A percentile compares a stretch with the other conserved stretches of the same genome.
Conservation (phyloP, 805 yeast species). For the Candida cerambycidarum region DNA sequence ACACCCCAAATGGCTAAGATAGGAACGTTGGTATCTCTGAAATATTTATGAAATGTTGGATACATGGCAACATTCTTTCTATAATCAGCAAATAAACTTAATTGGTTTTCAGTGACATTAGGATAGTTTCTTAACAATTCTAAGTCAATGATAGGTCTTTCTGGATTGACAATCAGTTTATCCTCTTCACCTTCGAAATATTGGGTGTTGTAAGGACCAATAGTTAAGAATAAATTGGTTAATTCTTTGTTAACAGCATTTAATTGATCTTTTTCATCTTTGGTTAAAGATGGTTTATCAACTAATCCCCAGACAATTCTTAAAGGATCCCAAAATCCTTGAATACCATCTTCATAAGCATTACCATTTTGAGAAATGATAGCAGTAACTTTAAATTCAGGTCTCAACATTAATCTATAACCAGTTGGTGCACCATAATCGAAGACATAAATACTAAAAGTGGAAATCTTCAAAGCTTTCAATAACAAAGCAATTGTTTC, state of each 20-base stretch:
- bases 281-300: conserved; percentile 11
- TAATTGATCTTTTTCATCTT: conserved; percentile 14
- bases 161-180: conserved; percentile 28
- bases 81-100: conserved; percentile 37
- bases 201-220: conserved; percentile 22
- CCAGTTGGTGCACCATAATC: conserved; percentile 49
- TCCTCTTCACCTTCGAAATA: conserved; percentile 30
- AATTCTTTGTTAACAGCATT: conserved; percentile 13
- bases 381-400: conserved; percentile 28
- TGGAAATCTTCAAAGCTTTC: conserved; percentile 22
- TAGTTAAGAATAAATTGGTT: conserved; percentile 12
- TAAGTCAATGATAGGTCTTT: conserved; percentile 28
- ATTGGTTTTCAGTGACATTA: conserved; percentile 25
- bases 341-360: conserved; percentile 45
- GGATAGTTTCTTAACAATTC: conserved; percentile 23
- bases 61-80: conserved; percentile 32
- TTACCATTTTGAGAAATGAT: conserved; percentile 44
- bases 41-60: conserved; percentile 35
- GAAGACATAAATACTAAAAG: conserved; percentile 36
- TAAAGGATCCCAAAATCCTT: conserved; percentile 39
- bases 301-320: conserved; percentile 29
- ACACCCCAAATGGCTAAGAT: conserved; percentile 42
- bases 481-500: conserved; percentile 30
- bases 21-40: conserved; percentile 31
- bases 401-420: conserved; percentile 33